Evolutionary conservation across 305 asterid species (phyloP).

Genomic region (Solanum hybrid): DNA sequence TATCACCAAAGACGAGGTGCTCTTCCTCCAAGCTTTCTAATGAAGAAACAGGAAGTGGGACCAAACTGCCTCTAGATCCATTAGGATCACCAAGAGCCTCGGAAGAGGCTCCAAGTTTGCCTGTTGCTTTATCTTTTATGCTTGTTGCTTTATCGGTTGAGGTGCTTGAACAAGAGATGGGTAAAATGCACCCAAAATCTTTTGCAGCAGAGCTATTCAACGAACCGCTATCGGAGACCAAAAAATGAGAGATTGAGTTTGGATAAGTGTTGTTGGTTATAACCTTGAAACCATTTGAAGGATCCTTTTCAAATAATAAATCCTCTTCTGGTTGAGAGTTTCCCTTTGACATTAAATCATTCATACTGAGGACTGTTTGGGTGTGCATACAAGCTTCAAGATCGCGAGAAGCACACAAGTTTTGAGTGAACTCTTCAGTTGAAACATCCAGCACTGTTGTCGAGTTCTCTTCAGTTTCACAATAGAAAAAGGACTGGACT

Average conservation of each 20-base stretch:
- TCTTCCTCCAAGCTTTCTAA: slow-evolving; percentile 41
- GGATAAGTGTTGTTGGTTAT: slow-evolving; percentile 13
- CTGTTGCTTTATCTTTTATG: slow-evolving; percentile 8
- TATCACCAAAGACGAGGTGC: slow-evolving; percentile 41
- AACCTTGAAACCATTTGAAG: slow-evolving; percentile 18
- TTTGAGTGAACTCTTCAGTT: slow-evolving; percentile 4
- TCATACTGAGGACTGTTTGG: slow-evolving; percentile 5
- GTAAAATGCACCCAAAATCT: slow-evolving; percentile 17
- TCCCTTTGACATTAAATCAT: slow-evolving; percentile 7
- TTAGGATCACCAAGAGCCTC: slow-evolving; percentile 12
- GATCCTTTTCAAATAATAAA: slow-evolving; percentile 6
- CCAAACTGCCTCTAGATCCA: slow-evolving; percentile 8
- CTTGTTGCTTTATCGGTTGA: slow-evolving; percentile 17
- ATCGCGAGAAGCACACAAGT: slow-evolving; percentile 5
- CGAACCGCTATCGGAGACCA: slow-evolving; percentile 20
- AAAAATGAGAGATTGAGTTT: slow-evolving; percentile 17
- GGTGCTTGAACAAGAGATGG: slow-evolving; percentile 18
- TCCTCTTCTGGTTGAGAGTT: slow-evolving; percentile 17
- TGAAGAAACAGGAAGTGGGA: slow-evolving; percentile 13
- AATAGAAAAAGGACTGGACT: not conserved
- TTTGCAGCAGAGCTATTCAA: slow-evolving; percentile 24
- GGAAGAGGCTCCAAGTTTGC: slow-evolving; percentile 11
- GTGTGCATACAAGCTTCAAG: slow-evolving; percentile 11
- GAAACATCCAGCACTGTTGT: slow-evolving; percentile 11
- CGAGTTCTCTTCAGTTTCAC: slow-evolving; percentile 3